Percentiles rank a stretch among this genome's conserved stretches.
phyloP scores from a whole-genome alignment of 2,329 filamentous ascomycete species.

The Cryphonectria carpinicola region DNA sequence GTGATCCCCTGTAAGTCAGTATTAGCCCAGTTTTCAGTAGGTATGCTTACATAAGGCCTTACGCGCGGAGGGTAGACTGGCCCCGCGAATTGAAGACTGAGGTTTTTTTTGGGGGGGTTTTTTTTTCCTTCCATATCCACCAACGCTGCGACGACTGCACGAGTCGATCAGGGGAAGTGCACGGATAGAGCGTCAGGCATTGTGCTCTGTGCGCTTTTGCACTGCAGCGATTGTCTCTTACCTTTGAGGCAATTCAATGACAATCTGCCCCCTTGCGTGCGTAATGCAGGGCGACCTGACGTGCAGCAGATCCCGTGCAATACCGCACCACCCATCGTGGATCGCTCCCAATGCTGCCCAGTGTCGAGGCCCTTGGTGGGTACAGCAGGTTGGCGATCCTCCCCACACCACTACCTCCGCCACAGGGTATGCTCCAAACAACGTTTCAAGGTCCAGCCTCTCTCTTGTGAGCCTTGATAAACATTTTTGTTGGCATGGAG shows the following conservation, averaged over 20 bases:
- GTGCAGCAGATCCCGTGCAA: conserved; percentile 1
- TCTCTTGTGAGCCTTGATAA: neutral
- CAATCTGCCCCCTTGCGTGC: neutral
- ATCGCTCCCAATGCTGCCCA: neutral
- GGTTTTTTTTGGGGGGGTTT: neutral
- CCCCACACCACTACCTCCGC: neutral
- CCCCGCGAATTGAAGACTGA: neutral
- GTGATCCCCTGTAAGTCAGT: neutral
- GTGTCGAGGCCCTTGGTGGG: neutral
- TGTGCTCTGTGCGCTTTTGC: neutral
- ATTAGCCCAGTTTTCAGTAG: neutral
- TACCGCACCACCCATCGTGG: neutral
- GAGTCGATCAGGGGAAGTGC: neutral
- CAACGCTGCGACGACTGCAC: neutral
- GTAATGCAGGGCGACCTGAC: conserved; percentile 4
- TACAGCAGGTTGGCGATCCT: neutral
- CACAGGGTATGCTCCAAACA: neutral
- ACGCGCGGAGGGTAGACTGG: neutral
- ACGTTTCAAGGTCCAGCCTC: neutral
- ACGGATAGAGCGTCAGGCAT: neutral
- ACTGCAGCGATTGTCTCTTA: neutral
- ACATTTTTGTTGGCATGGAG: neutral
- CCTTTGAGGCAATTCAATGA: neutral
- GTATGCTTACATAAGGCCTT: neutral
- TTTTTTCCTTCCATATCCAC: too few species aligned